phyloP scores from a whole-genome alignment of 2,329 filamentous ascomycete genomes.

The Sarocladium kiliense region DNA sequence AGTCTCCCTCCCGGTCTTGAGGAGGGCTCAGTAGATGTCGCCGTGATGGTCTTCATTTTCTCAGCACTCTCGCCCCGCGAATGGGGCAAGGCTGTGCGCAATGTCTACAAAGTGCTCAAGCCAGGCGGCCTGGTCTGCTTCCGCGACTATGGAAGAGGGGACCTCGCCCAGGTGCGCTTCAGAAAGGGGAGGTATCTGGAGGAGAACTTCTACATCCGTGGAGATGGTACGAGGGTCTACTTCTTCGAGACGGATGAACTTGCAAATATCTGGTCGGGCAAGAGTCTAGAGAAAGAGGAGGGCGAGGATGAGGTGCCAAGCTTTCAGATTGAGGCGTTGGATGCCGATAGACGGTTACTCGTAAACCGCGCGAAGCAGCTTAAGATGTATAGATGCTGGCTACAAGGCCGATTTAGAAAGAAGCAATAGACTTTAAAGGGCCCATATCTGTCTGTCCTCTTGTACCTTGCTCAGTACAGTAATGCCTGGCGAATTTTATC shows the following conservation, averaged over 20 bases:
- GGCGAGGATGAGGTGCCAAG: constrained; percentile 21
- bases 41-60: constrained; percentile 96
- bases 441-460: not conserved
- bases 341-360: constrained; percentile 79
- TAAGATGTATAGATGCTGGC: constrained; percentile 99
- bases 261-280: constrained; percentile 67
- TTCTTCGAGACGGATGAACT: constrained; percentile 92
- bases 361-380: constrained; percentile 86
- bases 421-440: constrained; percentile 27
- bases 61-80: constrained; percentile 81
- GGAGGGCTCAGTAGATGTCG: constrained; percentile 81
- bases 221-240: constrained; percentile 93
- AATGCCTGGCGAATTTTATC: constrained; percentile 34
- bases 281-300: constrained; percentile 20
- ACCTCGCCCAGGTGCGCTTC: constrained; percentile 93
- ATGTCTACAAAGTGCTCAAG: constrained; percentile 78
- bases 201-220: constrained; percentile 95
- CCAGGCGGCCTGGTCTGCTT: constrained; percentile 92
- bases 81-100: constrained; percentile 77
- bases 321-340: constrained; percentile 74
- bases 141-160: constrained; percentile 92
- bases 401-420: constrained; percentile 79
- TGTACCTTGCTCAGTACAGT: constrained; percentile 29
- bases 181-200: constrained; percentile 91
- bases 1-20: constrained; percentile 70